A percentile compares a stretch with the other conserved stretches of the same genome.
Evolutionary conservation across 169 alveolate genomes (phyloP).

Genomic region (Cytauxzoon felis): DNA sequence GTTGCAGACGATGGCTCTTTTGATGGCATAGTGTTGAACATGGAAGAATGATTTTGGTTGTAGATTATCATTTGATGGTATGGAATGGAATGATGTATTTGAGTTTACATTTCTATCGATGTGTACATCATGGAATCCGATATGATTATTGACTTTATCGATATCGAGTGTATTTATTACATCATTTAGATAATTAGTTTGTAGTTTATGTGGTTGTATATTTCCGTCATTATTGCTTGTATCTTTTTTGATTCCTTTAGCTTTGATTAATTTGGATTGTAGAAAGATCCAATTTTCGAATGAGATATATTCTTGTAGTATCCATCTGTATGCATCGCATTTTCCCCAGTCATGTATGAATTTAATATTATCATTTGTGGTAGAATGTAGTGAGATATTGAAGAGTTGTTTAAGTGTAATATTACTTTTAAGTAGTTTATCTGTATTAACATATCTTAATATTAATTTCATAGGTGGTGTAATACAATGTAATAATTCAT

Average conservation of each 20-base stretch:
- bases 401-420: not conserved
- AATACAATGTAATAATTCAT: not conserved
- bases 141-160: too few relatives aligned
- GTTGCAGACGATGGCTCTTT: not conserved
- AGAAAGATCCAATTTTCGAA: conserved; percentile 55
- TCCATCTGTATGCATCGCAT: conserved; percentile 56
- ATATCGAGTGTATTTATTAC: too few relatives aligned
- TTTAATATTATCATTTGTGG: conserved; percentile 11
- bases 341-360: conserved; percentile 47
- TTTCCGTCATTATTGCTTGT: too few relatives aligned
- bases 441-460: conserved; percentile 30
- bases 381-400: conserved; percentile 14
- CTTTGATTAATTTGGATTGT: too few relatives aligned
- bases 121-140: too few relatives aligned
- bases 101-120: too few relatives aligned
- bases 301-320: conserved; percentile 41
- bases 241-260: too few relatives aligned
- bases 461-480: conserved; percentile 29
- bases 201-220: too few relatives aligned
- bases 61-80: too few relatives aligned
- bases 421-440: conserved; percentile 19
- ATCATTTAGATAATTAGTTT: too few relatives aligned
- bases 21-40: not conserved
- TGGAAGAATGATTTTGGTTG: too few relatives aligned
- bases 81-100: too few relatives aligned